Evolutionary conservation across 495 filamentous ascomycete genomes (phyloP), one percentile per base, ranked within the genome.

Genomic region (Geoglossum glabrum): DNA sequence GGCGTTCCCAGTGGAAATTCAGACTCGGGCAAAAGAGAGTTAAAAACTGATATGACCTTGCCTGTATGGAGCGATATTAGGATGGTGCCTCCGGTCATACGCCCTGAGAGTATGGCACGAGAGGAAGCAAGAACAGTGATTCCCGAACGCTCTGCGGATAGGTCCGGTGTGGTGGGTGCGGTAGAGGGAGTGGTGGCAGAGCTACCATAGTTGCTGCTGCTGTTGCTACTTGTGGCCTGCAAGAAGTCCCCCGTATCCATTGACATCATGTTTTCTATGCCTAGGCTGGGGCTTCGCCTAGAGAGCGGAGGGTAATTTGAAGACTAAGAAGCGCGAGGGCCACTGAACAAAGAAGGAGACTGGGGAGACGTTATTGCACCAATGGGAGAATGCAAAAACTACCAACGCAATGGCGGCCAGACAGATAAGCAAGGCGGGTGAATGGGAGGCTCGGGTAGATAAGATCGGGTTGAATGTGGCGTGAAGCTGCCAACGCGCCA

Each of bases 121-220:
- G 83, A 83, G 6, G 90, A 96, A 50, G 83, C 81, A 57, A 97
- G 76, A 60, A 96, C 88, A 31, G 75, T 77, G 65, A 84, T 78
- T 15, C 66, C 58, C 50, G 61, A 56, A 3, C 27, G 57, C 10
- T 66, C 71, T 9, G 1, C 11, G 23, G 28, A 52, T 62, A 49
- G 62, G 61, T 62, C 54, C 49, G 59, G 59, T 57, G 50, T 63
- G 60, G 45, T 43, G 27, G 59, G 60, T 33, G 47, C 57, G 4
- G 61, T 61, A 27, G 58, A 61, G 60, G 62, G 66, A 40, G 66
- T 64, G 19, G 23, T 27, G 49, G 25, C 49, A 31, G 28, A 52
- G 25, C 23, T 21, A 13, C 28, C 11, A 17, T 4, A 5, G 23
- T 45, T 21, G 40, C 40, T 45, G 23, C n/a, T 45, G 40, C 11